Evolutionary conservation across 768 basidiomycete genomes (phyloP).

Genomic region (Cystofilobasidium capitatum): DNA sequence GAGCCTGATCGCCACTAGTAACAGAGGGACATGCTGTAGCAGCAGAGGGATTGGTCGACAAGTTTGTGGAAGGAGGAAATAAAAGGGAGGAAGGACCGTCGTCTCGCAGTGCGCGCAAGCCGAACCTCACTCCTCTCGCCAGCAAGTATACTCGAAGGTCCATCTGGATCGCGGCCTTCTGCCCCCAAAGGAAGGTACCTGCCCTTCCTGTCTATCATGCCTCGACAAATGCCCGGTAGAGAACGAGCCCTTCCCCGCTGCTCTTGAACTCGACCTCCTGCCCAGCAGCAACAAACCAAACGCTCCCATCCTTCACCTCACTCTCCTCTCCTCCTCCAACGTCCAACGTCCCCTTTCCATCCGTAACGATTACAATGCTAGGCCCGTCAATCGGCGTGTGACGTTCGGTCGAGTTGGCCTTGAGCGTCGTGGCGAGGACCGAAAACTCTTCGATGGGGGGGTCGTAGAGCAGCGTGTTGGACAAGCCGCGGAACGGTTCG

Average conservation of each 20-base stretch:
- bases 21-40: too few relatives aligned
- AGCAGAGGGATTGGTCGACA: too few relatives aligned
- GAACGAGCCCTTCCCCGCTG: slow-evolving; percentile 42
- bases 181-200: too few relatives aligned
- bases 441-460: slow-evolving; percentile 92
- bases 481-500: slow-evolving; percentile 41
- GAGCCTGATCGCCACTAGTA: too few relatives aligned
- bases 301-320: slow-evolving; percentile 55
- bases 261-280: slow-evolving; percentile 48
- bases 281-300: slow-evolving; percentile 71
- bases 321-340: slow-evolving; percentile 28
- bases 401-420: slow-evolving; percentile 44
- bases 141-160: too few relatives aligned
- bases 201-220: too few relatives aligned
- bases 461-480: slow-evolving; percentile 54
- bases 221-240: slow-evolving; percentile 61
- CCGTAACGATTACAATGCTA: slow-evolving; percentile 68
- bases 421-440: slow-evolving; percentile 57
- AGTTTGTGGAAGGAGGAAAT: too few relatives aligned
- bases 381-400: slow-evolving; percentile 67
- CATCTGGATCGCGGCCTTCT: too few relatives aligned
- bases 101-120: too few relatives aligned
- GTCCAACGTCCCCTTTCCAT: slow-evolving; percentile 48
- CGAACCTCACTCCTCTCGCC: too few relatives aligned
- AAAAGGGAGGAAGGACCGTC: too few relatives aligned